Evolutionary conservation across 164 flowering plant species (phyloP).

Genomic region (Berberis thunbergii): DNA sequence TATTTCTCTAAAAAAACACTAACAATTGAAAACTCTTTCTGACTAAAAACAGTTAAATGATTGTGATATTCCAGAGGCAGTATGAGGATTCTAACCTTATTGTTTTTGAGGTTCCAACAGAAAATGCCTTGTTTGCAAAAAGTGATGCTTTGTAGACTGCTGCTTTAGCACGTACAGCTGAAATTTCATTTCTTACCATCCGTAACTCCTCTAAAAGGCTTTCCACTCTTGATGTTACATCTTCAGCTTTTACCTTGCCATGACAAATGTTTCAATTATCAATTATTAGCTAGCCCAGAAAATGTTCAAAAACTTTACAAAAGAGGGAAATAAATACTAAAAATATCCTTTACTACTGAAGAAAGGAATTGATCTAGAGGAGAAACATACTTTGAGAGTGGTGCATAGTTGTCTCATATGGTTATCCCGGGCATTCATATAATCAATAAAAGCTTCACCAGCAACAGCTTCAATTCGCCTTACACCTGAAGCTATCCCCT

Average conservation of each 20-base stretch:
- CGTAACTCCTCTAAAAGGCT: constrained; percentile 74
- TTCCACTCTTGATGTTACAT: constrained; percentile 70
- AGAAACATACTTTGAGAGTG: constrained; percentile 52
- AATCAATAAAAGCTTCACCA: constrained; percentile 76
- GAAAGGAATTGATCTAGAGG: not conserved
- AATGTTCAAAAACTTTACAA: not conserved
- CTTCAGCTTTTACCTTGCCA: constrained; percentile 83
- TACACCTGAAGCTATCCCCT: constrained; percentile 89
- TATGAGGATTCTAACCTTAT: not conserved
- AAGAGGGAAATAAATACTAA: not conserved
- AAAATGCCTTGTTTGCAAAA: constrained; percentile 46
- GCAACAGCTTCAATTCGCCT: constrained; percentile 93
- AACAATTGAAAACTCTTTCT: too few relatives aligned
- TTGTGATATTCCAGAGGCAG: not conserved
- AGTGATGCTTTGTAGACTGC: constrained; percentile 77
- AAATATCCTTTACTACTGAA: not conserved
- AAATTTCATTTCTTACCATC: constrained; percentile 54
- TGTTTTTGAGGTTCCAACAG: constrained; percentile 47
- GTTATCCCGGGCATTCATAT: constrained; percentile 48
- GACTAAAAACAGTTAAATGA: too few relatives aligned
- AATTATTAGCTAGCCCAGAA: not conserved
- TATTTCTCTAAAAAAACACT: too few relatives aligned
- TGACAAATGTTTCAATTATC: not conserved
- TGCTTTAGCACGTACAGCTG: constrained; percentile 61
- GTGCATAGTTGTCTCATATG: constrained; percentile 70